A percentile compares a stretch with the other conserved stretches of the same genome.
Evolutionary conservation across 2,329 filamentous ascomycete species (phyloP).

Genomic region (Ophiognomonia clavigignenti-juglandacearum): DNA sequence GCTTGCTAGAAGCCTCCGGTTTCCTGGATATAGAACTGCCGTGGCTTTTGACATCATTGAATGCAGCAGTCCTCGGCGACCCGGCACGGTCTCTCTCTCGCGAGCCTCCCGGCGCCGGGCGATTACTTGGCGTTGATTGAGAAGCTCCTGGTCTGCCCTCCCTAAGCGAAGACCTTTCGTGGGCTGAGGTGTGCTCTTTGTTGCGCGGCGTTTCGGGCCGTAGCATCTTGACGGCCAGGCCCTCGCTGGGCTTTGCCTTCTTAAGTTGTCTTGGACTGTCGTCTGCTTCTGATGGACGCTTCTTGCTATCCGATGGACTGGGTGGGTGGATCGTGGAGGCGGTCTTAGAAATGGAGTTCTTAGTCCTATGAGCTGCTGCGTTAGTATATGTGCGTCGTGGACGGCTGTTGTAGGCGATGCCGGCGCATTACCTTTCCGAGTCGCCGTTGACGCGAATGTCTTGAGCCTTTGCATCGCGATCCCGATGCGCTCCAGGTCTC

Average conservation of each 20-base stretch:
- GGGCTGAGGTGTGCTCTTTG: not conserved
- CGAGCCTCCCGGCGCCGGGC: conserved; percentile 6
- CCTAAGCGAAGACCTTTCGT: conserved; percentile 8
- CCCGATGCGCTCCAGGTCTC: conserved; percentile 13
- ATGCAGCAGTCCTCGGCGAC: conserved; percentile 8
- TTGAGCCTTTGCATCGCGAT: conserved; percentile 9
- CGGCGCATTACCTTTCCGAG: conserved; percentile 14
- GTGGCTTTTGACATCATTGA: conserved; percentile 36
- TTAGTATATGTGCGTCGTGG: conserved; percentile 17
- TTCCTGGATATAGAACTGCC: conserved; percentile 34
- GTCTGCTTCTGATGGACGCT: conserved; percentile 40
- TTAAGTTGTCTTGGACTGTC: conserved; percentile 42
- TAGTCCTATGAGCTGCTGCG: conserved; percentile 19
- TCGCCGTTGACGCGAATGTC: conserved; percentile 11
- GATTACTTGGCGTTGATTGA: conserved; percentile 7
- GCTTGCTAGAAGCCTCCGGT: conserved; percentile 31
- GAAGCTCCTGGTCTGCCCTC: conserved; percentile 7
- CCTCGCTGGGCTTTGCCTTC: conserved; percentile 31
- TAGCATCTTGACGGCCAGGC: conserved; percentile 7
- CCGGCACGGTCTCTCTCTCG: conserved; percentile 10
- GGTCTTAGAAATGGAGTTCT: conserved; percentile 27
- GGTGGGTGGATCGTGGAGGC: conserved; percentile 6
- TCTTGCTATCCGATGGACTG: conserved; percentile 40
- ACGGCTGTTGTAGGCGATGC: conserved; percentile 19
- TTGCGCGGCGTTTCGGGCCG: conserved; percentile 12